These are phyloP conservation scores for Russula foetens DNA, from an alignment of 768 basidiomycete species.

Conservation along the genomic window DNA sequence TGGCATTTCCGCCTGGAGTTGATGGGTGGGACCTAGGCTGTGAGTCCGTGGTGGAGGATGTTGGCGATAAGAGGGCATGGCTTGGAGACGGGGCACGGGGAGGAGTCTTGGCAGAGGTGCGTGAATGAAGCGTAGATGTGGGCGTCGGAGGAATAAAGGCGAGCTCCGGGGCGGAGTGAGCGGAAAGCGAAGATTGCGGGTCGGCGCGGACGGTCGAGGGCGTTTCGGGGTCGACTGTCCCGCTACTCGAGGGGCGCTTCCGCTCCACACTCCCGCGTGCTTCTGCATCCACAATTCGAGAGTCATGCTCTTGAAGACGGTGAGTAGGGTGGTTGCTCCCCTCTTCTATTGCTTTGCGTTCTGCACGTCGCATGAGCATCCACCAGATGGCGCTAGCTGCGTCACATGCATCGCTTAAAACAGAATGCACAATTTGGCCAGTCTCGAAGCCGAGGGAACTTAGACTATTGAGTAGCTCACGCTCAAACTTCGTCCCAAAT, in stretches of 20 bases:
- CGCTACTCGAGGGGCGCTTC: not conserved
- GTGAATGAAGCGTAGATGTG: conserved; percentile 33
- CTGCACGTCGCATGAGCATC: conserved; percentile 83
- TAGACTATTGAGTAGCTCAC: conserved; percentile 68
- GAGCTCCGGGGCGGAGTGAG: conserved; percentile 48
- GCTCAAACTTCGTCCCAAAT: conserved; percentile 81
- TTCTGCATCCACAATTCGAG: conserved; percentile 17
- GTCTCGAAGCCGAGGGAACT: conserved; percentile 82
- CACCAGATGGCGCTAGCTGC: conserved; percentile 90
- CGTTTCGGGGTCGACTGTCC: conserved; percentile 10
- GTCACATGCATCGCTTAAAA: conserved; percentile 88
- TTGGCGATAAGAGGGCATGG: conserved; percentile 40
- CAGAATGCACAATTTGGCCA: conserved; percentile 92
- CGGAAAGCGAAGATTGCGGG: conserved; percentile 25
- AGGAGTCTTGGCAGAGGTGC: conserved; percentile 44
- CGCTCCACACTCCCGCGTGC: conserved; percentile 19
- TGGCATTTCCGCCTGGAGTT: conserved; percentile 57
- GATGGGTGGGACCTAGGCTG: conserved; percentile 53
- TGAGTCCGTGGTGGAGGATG: conserved; percentile 46
- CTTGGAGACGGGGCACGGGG: conserved; percentile 34
- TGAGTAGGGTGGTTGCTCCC: conserved; percentile 15
- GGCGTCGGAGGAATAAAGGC: conserved; percentile 76
- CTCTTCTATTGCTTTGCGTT: conserved; percentile 44
- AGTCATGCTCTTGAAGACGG: conserved; percentile 5
- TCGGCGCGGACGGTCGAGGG: conserved; percentile 12